phyloP scores from a whole-genome alignment of 2,329 filamentous ascomycete genomes.

The Venturia nashicola region DNA sequence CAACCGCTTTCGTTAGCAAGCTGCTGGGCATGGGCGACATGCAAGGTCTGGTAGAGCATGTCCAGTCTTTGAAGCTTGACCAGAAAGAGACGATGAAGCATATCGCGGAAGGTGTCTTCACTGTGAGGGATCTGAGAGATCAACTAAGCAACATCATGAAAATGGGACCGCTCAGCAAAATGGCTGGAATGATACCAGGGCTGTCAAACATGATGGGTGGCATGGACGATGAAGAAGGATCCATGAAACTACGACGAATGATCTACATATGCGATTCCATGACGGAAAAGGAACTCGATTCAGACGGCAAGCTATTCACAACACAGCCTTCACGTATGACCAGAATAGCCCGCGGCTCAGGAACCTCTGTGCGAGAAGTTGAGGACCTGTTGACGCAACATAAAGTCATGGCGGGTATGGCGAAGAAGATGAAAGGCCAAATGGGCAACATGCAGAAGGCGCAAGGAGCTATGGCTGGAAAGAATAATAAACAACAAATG shows the following conservation, averaged over 20 bases:
- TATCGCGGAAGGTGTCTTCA: slow-evolving; percentile 93
- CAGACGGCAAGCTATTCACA: slow-evolving; percentile 86
- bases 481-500: slow-evolving; percentile 85
- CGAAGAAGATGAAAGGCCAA: slow-evolving; percentile 95
- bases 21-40: slow-evolving; percentile 96
- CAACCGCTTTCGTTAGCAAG: slow-evolving; percentile 87
- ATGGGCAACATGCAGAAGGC: slow-evolving; percentile 97
- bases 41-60: slow-evolving; percentile 87
- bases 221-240: slow-evolving; percentile 96
- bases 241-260: slow-evolving; percentile 89
- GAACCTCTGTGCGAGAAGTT: slow-evolving; percentile 82
- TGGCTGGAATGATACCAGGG: slow-evolving; percentile 97
- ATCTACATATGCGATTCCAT: slow-evolving; percentile 98
- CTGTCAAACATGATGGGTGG: slow-evolving; percentile 87
- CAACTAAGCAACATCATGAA: slow-evolving; percentile 99
- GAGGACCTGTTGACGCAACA: slow-evolving; percentile 97
- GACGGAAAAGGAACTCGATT: slow-evolving; percentile 91
- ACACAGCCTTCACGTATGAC: slow-evolving; percentile 91
- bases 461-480: slow-evolving; percentile 80
- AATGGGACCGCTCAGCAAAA: slow-evolving; percentile 94
- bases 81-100: slow-evolving; percentile 99
- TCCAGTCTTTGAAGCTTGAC: slow-evolving; percentile 87
- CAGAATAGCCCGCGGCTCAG: slow-evolving; percentile 76
- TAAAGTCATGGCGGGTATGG: slow-evolving; percentile 98
- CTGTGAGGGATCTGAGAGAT: slow-evolving; percentile 83